A percentile compares a stretch with the other conserved stretches of the same genome.
phyloP scores from a whole-genome alignment of 2,329 filamentous ascomycete species.

The Akanthomyces lecanii region DNA sequence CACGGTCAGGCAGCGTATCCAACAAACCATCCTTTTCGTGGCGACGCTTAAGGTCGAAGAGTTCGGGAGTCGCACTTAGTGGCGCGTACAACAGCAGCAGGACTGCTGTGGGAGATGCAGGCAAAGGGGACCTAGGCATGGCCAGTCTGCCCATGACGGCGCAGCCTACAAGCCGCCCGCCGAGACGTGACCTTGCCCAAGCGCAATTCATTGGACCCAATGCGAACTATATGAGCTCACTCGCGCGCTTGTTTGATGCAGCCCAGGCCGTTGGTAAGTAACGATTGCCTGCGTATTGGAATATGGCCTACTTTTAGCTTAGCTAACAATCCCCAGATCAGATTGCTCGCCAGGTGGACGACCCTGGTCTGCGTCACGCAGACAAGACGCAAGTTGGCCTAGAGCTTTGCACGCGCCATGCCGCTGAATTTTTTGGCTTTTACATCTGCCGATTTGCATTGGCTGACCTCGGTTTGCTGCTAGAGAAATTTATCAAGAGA shows the following conservation, averaged over 20 bases:
- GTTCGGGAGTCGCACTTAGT: conserved; percentile 62
- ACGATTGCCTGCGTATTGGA: neutral
- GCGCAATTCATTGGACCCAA: conserved; percentile 78
- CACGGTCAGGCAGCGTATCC: conserved; percentile 58
- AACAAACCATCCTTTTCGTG: conserved; percentile 72
- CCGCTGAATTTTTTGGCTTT: conserved; percentile 96
- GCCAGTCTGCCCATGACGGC: conserved; percentile 74
- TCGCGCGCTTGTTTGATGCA: conserved; percentile 88
- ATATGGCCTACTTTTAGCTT: neutral
- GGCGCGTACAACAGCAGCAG: conserved; percentile 41
- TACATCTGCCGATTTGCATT: conserved; percentile 95
- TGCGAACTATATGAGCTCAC: conserved; percentile 82
- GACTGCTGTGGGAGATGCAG: conserved; percentile 21
- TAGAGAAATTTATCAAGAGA: conserved; percentile 96
- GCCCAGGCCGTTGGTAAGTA: conserved; percentile 83
- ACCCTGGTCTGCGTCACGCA: conserved; percentile 85
- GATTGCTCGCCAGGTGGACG: conserved; percentile 93
- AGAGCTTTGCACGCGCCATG: conserved; percentile 87
- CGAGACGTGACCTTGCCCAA: conserved; percentile 65
- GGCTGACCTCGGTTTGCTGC: conserved; percentile 72
- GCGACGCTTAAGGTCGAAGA: conserved; percentile 87
- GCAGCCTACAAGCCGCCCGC: conserved; percentile 59
- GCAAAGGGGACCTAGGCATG: conserved; percentile 44
- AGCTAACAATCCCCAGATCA: conserved; percentile 57
- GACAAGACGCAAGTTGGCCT: conserved; percentile 93